Conservation (phyloP, 176 grass and related monocot genomes). For the Puccinellia tenuiflora region DNA sequence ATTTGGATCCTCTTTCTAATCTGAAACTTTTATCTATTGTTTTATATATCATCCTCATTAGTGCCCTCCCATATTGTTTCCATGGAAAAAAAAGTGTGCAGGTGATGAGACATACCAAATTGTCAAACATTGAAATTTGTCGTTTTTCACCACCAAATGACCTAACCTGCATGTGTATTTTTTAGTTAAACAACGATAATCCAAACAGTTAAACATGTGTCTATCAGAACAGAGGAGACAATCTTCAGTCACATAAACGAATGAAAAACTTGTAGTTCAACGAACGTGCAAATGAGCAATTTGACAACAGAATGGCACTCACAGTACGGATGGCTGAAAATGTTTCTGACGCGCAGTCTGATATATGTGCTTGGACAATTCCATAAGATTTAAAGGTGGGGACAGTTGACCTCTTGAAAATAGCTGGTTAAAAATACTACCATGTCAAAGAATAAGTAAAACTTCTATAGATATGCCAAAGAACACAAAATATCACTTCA, state of each 20-base stretch:
- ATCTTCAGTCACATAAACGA: not conserved
- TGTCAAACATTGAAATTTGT: slow-evolving; percentile 79
- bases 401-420: slow-evolving; percentile 97
- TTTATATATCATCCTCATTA: not conserved
- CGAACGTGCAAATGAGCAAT: not conserved
- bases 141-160: slow-evolving; percentile 92
- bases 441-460: slow-evolving; percentile 10
- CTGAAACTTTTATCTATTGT: not conserved
- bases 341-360: slow-evolving; percentile 87
- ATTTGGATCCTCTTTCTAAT: not conserved
- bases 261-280: slow-evolving; percentile 7
- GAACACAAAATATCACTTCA: slow-evolving; percentile 1
- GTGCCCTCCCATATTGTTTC: not conserved
- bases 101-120: slow-evolving; percentile 51
- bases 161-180: slow-evolving; percentile 60
- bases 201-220: not conserved
- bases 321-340: slow-evolving; percentile 96
- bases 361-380: slow-evolving; percentile 82
- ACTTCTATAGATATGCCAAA: not conserved
- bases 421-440: slow-evolving; percentile 49
- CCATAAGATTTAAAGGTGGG: slow-evolving; percentile 84
- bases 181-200: slow-evolving; percentile 26
- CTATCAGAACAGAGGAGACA: not conserved
- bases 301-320: slow-evolving; percentile 36
- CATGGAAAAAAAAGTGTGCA: not conserved